Evolutionary conservation across 140 eudicot genomes (phyloP).

Genomic region (Cichorium intybus): DNA sequence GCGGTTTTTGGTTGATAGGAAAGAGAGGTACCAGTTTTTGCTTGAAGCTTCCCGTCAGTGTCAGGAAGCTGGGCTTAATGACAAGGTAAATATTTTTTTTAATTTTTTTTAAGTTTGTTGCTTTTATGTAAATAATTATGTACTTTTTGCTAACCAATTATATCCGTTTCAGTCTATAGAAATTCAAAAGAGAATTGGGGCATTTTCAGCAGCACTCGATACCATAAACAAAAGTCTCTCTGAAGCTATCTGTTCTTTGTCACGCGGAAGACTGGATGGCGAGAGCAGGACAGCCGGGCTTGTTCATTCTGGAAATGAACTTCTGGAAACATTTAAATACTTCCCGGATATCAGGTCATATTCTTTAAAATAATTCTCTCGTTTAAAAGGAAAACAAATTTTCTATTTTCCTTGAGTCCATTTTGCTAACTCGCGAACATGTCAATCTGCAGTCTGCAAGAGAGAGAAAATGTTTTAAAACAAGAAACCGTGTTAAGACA

Average conservation of each 20-base stretch:
- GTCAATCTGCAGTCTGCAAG: slow-evolving; percentile 66
- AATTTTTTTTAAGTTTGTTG: not conserved
- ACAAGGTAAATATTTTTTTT: slow-evolving; percentile 48
- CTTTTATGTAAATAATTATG: not conserved
- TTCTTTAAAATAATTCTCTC: too few species aligned
- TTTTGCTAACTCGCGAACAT: not conserved
- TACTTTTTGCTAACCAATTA: slow-evolving; percentile 1
- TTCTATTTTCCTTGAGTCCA: not conserved
- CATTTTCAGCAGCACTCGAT: slow-evolving; percentile 88
- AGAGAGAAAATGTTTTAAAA: slow-evolving; percentile 77
- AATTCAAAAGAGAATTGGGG: slow-evolving; percentile 89
- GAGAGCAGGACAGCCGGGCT: slow-evolving; percentile 89
- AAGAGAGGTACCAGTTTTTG: slow-evolving; percentile 65
- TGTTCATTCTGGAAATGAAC: slow-evolving; percentile 82
- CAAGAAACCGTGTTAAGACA: slow-evolving; percentile 85
- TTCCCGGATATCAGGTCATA: slow-evolving; percentile 69
- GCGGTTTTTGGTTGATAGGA: slow-evolving; percentile 64
- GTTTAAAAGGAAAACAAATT: not conserved
- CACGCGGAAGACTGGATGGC: slow-evolving; percentile 93
- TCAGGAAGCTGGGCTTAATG: slow-evolving; percentile 87
- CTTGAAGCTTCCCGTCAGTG: slow-evolving; percentile 92
- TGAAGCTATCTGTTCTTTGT: slow-evolving; percentile 86
- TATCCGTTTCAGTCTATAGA: slow-evolving; percentile 70
- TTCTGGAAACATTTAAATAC: slow-evolving; percentile 76
- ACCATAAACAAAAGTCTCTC: slow-evolving; percentile 84